Conservation (phyloP, 495 filamentous ascomycete genomes). For the Annulohypoxylon nitens region DNA sequence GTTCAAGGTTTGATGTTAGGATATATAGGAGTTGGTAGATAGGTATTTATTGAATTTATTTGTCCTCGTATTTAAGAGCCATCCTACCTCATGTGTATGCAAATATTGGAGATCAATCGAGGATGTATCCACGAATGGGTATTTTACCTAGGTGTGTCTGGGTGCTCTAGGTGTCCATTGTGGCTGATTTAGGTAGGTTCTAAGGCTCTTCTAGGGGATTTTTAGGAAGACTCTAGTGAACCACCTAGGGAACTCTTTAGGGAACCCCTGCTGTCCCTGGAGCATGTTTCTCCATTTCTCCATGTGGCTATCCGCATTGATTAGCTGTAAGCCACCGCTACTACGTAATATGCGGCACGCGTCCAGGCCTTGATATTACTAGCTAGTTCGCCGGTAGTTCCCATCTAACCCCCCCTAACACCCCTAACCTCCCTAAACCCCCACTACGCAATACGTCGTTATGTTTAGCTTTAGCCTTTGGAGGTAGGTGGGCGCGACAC, state of each 20-base stretch:
- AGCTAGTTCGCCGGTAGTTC: constrained; percentile 39
- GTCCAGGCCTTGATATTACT: constrained; percentile 1
- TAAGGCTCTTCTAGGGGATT: neutral
- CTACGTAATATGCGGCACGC: constrained; percentile 21
- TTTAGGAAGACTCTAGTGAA: neutral
- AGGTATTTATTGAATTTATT: neutral
- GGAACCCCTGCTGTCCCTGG: too few relatives aligned
- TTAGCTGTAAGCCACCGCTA: constrained; percentile 24
- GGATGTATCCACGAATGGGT: neutral
- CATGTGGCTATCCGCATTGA: constrained; percentile 35
- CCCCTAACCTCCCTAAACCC: constrained; percentile 22
- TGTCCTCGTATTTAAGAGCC: neutral
- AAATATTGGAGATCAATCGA: neutral
- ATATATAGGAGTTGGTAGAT: neutral
- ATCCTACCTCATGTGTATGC: neutral
- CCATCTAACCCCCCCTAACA: constrained; percentile 32
- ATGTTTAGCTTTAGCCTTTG: constrained; percentile 30
- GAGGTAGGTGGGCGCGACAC: constrained; percentile 18
- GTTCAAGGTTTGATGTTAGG: neutral
- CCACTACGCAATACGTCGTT: constrained; percentile 28
- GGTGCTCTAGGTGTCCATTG: neutral
- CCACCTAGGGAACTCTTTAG: neutral
- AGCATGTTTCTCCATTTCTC: constrained; percentile 10
- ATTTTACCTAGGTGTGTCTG: neutral
- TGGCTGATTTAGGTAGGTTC: constrained; percentile 32